Conservation (phyloP, 306 rosid genomes). For the Acacia melanoxylon region DNA sequence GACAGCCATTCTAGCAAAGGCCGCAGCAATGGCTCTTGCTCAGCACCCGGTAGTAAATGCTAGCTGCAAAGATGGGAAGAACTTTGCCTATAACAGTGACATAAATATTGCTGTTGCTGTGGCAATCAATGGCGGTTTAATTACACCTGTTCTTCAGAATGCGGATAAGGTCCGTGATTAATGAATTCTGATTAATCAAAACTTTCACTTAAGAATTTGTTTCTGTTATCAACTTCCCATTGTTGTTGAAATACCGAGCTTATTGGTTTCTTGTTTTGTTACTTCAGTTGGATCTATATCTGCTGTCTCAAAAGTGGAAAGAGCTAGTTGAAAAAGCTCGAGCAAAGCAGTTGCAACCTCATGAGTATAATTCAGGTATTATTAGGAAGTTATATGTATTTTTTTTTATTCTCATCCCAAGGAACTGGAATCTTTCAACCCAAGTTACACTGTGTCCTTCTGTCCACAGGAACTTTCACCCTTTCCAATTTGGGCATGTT, state of each 20-base stretch:
- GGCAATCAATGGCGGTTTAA: slow-evolving; percentile 69
- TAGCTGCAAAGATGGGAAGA: slow-evolving; percentile 66
- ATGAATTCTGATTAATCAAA: neutral
- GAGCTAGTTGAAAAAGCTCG: slow-evolving; percentile 86
- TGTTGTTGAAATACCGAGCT: slow-evolving; percentile 23
- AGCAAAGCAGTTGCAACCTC: slow-evolving; percentile 89
- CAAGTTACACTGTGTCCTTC: neutral
- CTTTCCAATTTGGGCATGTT: slow-evolving; percentile 96
- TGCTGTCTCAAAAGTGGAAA: slow-evolving; percentile 89
- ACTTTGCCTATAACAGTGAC: slow-evolving; percentile 54
- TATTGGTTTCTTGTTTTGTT: slow-evolving; percentile 32
- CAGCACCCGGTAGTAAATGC: slow-evolving; percentile 81
- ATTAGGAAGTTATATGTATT: slow-evolving; percentile 37
- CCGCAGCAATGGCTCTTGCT: slow-evolving; percentile 79
- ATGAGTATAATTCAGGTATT: slow-evolving; percentile 82
- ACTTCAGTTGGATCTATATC: slow-evolving; percentile 84
- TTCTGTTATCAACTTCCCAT: neutral
- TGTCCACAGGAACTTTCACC: slow-evolving; percentile 79
- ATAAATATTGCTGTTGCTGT: slow-evolving; percentile 72
- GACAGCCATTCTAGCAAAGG: slow-evolving; percentile 90
- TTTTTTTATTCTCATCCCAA: slow-evolving; percentile 16
- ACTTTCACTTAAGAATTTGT: neutral
- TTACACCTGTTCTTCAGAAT: slow-evolving; percentile 78
- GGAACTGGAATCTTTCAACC: slow-evolving; percentile 10
- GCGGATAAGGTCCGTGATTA: slow-evolving; percentile 71